Evolutionary conservation across 805 yeast species (phyloP), one percentile per base, ranked within the genome.

Genomic region (Sporopachydermia lactativora): DNA sequence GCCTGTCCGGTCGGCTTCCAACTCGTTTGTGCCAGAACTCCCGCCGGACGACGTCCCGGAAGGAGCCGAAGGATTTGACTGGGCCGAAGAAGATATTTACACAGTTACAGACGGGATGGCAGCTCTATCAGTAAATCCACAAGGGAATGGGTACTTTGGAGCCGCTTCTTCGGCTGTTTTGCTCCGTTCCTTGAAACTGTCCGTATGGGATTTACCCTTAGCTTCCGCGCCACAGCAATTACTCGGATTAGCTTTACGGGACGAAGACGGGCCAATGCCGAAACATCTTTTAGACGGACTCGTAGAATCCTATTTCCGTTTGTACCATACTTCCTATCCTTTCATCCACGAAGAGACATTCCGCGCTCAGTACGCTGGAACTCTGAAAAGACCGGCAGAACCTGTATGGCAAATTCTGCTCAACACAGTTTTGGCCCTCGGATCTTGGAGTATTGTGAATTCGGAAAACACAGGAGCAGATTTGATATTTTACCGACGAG

Each of bases 131-230:
- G 57, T 63, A 13, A 60, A 64, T 42, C 67, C 66, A 4, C 66
- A 71, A 38, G 71, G 75, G 18, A 69, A 70, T 18, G 84, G 85
- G 1, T 77, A 73, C 51, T 72, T 73, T 47, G 86, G 86, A 1
- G 68, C 70, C 8, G 80, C 76, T 5, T 75, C 85, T 3, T 65
- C 74, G 43, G 68, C 78, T 2, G 71, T 73, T 4, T 58, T 74
- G 15, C 54, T 78, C 36, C 61, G 75, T 47, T 68, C 71, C 6
- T 48, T 73, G 35, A 62, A 65, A 34, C 53, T 64, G 16, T 49
- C 50, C 39, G 52, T 58, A 13, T 48, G 58, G 38, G 57, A 57
- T 36, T 41, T 48, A 31, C 48, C 48, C 35, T 28, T 47, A n/a
- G 48, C 47, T 39, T 37, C 38, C 3, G 46, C 40, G 6, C 38